Base-by-base conservation (phyloP, 257 asterid genomes). In the Eucommia ulmoides region DNA sequence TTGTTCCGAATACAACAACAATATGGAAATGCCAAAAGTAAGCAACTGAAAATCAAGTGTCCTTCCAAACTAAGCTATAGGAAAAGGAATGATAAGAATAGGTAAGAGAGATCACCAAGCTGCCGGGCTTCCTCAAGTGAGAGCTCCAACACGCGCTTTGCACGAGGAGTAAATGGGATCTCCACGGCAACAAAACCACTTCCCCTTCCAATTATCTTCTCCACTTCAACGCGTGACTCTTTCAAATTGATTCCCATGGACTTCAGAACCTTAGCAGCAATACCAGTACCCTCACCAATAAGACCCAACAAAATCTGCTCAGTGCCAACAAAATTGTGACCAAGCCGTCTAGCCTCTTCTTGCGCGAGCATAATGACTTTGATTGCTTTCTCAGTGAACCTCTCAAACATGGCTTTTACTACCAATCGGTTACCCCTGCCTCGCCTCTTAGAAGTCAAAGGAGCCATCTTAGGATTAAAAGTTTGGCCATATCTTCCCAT, bases 101-200 rank as follows among this genome's bases (percentile, higher is more conserved):
- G 19, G 35, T 23, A 57, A 29, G 65, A 58, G 11, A 46, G 22
- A 22, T 68, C 74, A 89, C 97, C 98, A 55, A 89, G 96, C 56
- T 89, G 98, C 17, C 98, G 93, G 52, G 98, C 98, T 74, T 89
- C 98, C 79, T 89, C 98, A 2, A 89, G 65, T 11, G 98, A 89
- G 54, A 89, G 96, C 65, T 89, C 98, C 24, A 89, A 50, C 22
- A 89, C 98, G 50, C 94, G 93, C 68, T 89, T 89, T 29, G 96
- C 98, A 56, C 98, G 98, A 33, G 98, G 98, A 20, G 98, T 89
- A 59, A 89, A 89, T 14, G 98, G 98, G 49, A 89, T 89, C 81
- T 89, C 98, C 51, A 89, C 96, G 1, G 98, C 94, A 67, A 82
- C 96, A 67, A 89, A 89, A 23, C 98, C 98, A 69, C 91, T 84